A percentile compares a stretch with the other conserved stretches of the same genome.
These are phyloP conservation scores for Rhizophora apiculata DNA, from an alignment of 345 rosid genomes.

Conservation along the genomic window DNA sequence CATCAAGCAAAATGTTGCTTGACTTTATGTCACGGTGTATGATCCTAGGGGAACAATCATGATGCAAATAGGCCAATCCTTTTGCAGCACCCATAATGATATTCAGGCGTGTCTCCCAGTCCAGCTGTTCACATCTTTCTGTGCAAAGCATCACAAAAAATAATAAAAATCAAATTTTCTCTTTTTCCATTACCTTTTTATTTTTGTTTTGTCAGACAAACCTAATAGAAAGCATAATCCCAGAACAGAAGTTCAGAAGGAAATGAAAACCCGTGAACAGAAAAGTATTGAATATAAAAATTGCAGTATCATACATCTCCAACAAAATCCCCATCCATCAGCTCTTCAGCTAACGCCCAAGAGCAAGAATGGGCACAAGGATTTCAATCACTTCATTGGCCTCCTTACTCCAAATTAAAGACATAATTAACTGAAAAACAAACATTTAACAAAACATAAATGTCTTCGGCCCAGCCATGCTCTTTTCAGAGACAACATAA, in stretches of 20 bases:
- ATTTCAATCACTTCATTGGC: constrained; percentile 4
- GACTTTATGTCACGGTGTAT: constrained; percentile 98
- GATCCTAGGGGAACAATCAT: constrained; percentile 98
- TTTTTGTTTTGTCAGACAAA: background rate
- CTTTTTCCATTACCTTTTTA: background rate
- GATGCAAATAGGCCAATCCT: constrained; percentile 96
- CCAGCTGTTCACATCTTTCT: constrained; percentile 86
- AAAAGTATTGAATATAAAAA: background rate
- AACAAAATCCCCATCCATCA: background rate
- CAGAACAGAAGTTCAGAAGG: background rate
- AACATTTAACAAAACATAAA: too few species aligned
- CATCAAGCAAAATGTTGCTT: constrained; percentile 96
- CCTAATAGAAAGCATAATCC: background rate
- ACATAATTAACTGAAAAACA: background rate
- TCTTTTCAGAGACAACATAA: too few species aligned
- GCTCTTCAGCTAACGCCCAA: background rate
- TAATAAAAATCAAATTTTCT: background rate
- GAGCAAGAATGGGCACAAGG: background rate
- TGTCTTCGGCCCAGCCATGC: too few species aligned
- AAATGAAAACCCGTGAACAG: background rate
- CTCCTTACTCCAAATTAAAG: background rate
- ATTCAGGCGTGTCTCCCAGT: constrained; percentile 93
- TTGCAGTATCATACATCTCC: constrained; percentile 1
- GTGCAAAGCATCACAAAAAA: constrained; percentile 26
- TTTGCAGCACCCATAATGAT: constrained; percentile 94